Base-by-base conservation (phyloP, 2,329 filamentous ascomycete species). In the Nothophoma quercina region DNA sequence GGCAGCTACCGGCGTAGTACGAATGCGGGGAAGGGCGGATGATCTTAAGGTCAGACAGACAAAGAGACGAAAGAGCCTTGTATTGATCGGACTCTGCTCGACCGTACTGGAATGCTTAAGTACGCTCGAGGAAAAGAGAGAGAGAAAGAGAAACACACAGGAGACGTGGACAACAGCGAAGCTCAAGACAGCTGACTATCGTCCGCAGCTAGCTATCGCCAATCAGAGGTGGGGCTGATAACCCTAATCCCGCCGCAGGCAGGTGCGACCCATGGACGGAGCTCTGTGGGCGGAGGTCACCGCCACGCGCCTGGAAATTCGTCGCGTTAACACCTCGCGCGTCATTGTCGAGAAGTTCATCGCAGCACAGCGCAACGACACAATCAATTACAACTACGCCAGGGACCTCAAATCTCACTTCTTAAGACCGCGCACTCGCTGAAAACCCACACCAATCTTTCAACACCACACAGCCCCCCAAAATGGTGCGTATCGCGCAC, bases 161-260 rank as follows among this genome's bases (percentile, higher is more conserved):
- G 45, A 50, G 41, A 50, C 33, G 50, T 53, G 43, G 50, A 47
- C 43, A 32, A 45, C 35, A 51, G 39, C 33, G 46, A 47, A 55
- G 52, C 42, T 48, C 52, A 51, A 51, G 46, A 51, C 52, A 55
- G 46, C 52, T 55, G 52, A 55, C 52, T 55, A 55, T 47, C 46
- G 25, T 35, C 42, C 60, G 62, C 56, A 49, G 51, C 51, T 55
- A 52, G 56, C 44, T 51, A 54, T 59, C 50, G 49, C 54, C 52
- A 60, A 58, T 67, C 62, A 64, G 64, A 57, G 57, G 62, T 56
- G 65, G 60, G 62, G 62, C 57, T 58, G 65, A 71, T 71, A 72
- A 70, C 68, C 56, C 34, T 39, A 28, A 15, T 36, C 45, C 28
- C 12, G 33, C 55, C 60, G 62, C 51, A 61, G 63, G 63, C 62